phyloP scores from a whole-genome alignment of 1,139 yeast genomes.

The Debaryomyces sp. region DNA sequence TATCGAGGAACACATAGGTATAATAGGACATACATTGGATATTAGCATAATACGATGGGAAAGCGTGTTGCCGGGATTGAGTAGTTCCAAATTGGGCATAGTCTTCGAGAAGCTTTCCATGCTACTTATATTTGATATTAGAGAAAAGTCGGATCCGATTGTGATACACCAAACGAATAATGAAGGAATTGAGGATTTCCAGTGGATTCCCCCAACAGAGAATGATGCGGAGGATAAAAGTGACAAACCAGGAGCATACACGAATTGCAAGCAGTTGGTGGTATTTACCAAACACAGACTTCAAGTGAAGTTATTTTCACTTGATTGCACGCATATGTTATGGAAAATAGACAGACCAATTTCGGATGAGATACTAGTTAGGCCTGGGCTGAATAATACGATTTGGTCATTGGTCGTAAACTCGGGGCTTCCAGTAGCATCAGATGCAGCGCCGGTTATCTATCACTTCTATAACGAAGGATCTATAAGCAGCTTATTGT shows the following conservation, averaged over 20 bases:
- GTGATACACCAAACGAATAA: conserved; percentile 28
- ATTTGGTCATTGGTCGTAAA: conserved; percentile 37
- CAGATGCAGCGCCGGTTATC: conserved; percentile 23
- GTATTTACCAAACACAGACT: conserved; percentile 32
- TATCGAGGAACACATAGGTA: neutral
- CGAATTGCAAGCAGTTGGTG: conserved; percentile 36
- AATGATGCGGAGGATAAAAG: conserved; percentile 10
- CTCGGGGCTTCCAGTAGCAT: neutral
- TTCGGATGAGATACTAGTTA: conserved; percentile 15
- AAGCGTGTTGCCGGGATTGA: conserved; percentile 12
- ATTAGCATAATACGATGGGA: conserved; percentile 30
- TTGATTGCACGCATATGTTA: conserved; percentile 39
- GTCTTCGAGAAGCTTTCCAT: conserved; percentile 23
- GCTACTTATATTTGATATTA: conserved; percentile 28
- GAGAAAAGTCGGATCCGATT: conserved; percentile 27
- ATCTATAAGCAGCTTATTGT: conserved; percentile 28
- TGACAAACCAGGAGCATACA: conserved; percentile 28
- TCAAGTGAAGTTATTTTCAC: conserved; percentile 37
- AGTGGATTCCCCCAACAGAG: conserved; percentile 37
- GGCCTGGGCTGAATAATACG: conserved; percentile 19
- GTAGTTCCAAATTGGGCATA: conserved; percentile 30
- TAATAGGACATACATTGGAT: neutral
- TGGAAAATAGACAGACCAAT: conserved; percentile 37
- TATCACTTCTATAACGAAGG: conserved; percentile 43
- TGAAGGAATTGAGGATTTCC: conserved; percentile 36